Evolutionary conservation across 306 rosid genomes (phyloP).

Genomic region (Trichosanthes truncata): DNA sequence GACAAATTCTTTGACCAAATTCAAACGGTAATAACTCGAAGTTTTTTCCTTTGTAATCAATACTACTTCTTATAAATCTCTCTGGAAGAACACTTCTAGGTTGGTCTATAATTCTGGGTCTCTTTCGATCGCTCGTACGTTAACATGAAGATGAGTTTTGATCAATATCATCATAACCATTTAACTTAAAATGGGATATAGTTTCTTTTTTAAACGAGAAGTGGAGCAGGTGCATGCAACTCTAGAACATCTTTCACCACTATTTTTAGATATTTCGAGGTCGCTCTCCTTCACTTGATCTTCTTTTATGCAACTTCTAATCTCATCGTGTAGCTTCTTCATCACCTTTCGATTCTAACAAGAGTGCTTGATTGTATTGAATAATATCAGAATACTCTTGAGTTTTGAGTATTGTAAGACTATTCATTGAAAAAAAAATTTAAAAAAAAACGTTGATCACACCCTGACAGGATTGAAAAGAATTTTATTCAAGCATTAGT

Average conservation of each 20-base stretch:
- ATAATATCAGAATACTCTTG: no score
- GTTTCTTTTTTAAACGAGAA: constrained; percentile 16
- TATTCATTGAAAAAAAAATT: no score
- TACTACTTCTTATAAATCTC: neutral
- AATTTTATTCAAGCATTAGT: no score
- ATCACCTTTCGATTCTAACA: constrained; percentile 18
- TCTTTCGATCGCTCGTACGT: constrained; percentile 27
- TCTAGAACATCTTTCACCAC: constrained; percentile 25
- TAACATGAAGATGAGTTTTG: constrained; percentile 10
- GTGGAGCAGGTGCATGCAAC: constrained; percentile 22
- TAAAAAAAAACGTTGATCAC: no score
- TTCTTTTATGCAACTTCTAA: constrained; percentile 19
- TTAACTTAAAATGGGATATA: neutral
- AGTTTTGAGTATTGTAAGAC: no score
- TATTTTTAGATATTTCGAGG: constrained; percentile 15
- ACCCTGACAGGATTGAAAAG: no score
- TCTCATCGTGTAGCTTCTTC: constrained; percentile 30
- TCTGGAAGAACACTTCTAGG: constrained; percentile 11
- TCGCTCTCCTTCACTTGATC: neutral
- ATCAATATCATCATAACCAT: constrained; percentile 25
- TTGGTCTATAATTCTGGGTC: constrained; percentile 6
- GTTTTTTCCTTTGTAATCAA: constrained; percentile 12
- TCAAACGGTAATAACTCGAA: constrained; percentile 5
- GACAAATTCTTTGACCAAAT: constrained; percentile 4
- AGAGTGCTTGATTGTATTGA: no score